Conservation (phyloP, 2,329 filamentous ascomycete genomes). For the Trichoderma breve region DNA sequence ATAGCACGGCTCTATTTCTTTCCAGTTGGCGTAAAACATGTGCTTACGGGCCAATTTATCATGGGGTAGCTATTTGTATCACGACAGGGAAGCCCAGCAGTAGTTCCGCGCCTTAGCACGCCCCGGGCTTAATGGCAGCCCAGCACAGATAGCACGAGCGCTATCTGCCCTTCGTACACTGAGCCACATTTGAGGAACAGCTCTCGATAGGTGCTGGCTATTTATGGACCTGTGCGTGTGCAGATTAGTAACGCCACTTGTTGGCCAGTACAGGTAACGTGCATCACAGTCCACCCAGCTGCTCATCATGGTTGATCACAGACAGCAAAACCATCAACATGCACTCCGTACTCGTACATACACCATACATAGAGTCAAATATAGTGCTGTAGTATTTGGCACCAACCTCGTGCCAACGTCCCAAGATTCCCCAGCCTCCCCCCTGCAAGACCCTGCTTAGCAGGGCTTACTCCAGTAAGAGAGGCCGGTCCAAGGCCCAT, state of each 20-base stretch:
- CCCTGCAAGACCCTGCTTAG: background rate
- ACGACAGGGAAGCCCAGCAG: background rate
- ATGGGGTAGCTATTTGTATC: background rate
- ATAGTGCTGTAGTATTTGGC: background rate
- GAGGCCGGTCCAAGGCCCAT: background rate
- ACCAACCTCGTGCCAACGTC: background rate
- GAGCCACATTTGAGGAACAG: background rate
- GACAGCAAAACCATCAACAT: background rate
- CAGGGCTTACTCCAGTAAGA: background rate
- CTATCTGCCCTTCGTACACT: background rate
- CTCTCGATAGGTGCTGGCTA: conserved; percentile 6
- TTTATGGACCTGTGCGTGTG: background rate
- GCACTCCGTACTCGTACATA: background rate
- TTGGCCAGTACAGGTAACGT: background rate
- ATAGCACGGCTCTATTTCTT: conserved; percentile 1
- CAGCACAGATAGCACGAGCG: background rate
- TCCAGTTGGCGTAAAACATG: background rate
- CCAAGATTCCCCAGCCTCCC: background rate
- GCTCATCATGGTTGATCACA: background rate
- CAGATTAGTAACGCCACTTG: background rate
- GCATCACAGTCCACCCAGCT: background rate
- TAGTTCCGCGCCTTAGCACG: background rate
- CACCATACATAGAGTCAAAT: too few species aligned
- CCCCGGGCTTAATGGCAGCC: too few species aligned
- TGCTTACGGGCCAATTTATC: background rate